phyloP scores from a whole-genome alignment of 352 stramenopile genomes.

The Phytophthora fragariae region DNA sequence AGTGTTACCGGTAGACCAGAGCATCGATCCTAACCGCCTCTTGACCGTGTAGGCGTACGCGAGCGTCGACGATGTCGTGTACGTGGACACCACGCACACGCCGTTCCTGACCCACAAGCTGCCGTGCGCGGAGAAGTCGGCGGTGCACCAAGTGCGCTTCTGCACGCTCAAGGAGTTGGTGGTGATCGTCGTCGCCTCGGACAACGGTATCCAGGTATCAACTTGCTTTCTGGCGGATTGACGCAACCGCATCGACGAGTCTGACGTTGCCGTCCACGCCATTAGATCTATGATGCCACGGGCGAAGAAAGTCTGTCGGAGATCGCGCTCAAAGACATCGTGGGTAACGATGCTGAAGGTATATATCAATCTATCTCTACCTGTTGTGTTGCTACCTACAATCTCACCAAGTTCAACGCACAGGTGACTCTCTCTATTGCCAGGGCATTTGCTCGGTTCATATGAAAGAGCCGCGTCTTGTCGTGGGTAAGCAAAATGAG shows the following conservation, averaged over 20 bases:
- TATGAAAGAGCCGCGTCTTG: conserved; percentile 51
- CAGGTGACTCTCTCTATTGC: conserved; percentile 63
- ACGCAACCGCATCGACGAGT: not conserved
- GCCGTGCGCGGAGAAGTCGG: conserved; percentile 55
- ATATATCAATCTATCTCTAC: not conserved
- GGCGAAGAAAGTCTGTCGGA: conserved; percentile 66
- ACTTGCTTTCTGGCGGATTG: not conserved
- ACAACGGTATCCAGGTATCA: conserved; percentile 64
- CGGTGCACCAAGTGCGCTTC: conserved; percentile 72
- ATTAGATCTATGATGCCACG: conserved; percentile 69
- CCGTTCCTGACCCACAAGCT: conserved; percentile 53
- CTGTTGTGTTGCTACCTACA: not conserved
- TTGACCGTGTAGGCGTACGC: conserved; percentile 48
- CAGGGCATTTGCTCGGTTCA: conserved; percentile 68
- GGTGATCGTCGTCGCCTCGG: conserved; percentile 72
- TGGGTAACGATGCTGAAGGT: conserved; percentile 59
- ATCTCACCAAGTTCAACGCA: not conserved
- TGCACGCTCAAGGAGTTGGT: conserved; percentile 51
- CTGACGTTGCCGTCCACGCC: not conserved
- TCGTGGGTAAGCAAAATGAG: conserved; percentile 51
- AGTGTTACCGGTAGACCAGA: not conserved
- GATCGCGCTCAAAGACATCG: conserved; percentile 61
- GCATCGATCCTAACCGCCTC: not conserved
- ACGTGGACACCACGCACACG: conserved; percentile 51
- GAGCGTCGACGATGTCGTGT: conserved; percentile 54